Conservation (phyloP, 345 rosid genomes). For the Citrus trifoliata region DNA sequence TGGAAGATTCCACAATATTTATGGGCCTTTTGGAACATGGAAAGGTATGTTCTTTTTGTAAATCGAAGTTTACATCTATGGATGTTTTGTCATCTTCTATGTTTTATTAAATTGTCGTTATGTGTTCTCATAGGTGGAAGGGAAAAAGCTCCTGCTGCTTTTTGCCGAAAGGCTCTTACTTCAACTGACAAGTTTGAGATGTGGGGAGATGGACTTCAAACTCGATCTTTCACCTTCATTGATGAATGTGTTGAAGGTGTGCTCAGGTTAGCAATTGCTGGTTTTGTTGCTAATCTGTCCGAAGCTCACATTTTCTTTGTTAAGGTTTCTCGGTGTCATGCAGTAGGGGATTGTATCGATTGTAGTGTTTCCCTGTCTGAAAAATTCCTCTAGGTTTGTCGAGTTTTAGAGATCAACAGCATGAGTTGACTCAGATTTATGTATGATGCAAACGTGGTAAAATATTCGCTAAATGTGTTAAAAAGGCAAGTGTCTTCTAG, state of each 20-base stretch:
- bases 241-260: conserved; percentile 99
- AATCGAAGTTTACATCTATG: not conserved
- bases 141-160: conserved; percentile 99
- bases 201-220: conserved; percentile 99
- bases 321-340: not conserved
- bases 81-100: not conserved
- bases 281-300: not conserved
- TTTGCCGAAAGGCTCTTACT: conserved; percentile 90
- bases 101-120: not conserved
- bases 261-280: conserved; percentile 49
- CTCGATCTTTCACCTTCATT: conserved; percentile 96
- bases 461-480: not conserved
- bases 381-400: not conserved
- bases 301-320: not conserved
- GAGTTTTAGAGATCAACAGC: not conserved
- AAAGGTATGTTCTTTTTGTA: conserved; percentile 55
- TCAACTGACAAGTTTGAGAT: conserved; percentile 89
- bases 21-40: conserved; percentile 99
- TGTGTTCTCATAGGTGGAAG: conserved; percentile 69
- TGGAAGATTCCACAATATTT: conserved; percentile 98
- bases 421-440: not conserved
- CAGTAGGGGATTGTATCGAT: not conserved
- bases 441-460: not conserved
- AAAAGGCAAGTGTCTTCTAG: not conserved
- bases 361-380: not conserved